Base-by-base conservation (phyloP, 1,139 yeast genomes). In the Sugiyamaella paludigena region DNA sequence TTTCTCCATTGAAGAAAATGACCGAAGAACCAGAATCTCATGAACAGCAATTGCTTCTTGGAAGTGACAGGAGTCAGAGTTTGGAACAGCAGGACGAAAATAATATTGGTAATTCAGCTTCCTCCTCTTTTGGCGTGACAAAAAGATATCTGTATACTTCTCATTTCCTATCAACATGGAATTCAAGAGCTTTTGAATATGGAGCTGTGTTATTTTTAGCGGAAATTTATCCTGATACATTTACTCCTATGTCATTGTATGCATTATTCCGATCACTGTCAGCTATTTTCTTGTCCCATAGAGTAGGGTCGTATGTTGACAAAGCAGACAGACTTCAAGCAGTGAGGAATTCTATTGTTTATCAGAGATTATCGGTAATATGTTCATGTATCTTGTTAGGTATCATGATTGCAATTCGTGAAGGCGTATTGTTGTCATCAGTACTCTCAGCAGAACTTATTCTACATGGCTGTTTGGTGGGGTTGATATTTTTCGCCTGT, bases 81-180 rank as follows among this genome's bases (percentile, higher is more conserved):
- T 19, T 5, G 5, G 24, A 19, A 4, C 24, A 4, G 24, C 24
- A 19, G 24, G 5, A 3, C 5, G 24, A 19, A 19, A 19, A 19
- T 19, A 19, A 3, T 19, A 5, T 5, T 19, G 5, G 5, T 19
- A 19, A 5, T 19, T 19, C 24, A 19, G 24, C 24, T 19, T 19
- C 24, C 24, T 19, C 24, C 24, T 5, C 24, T 19, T 19, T 19
- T 19, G 5, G 24, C 3, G 5, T 19, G 5, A 19, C 24, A 3
- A 56, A 4, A 58, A 45, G 35, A 30, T 35, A 43, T 13, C 49
- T 67, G 1, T 66, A 65, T 50, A 37, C 60, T 8, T 67, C 71
- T 0, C 72, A 68, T 47, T 56, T 59, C 32, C 56, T 68, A 11
- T 68, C 69, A 16, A 65, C 69, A 15, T 68, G 71, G 70, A 68